Percentiles rank a stretch among this genome's conserved stretches.
These are phyloP conservation scores for Metarhizium sp. DNA, from an alignment of 2,329 filamentous ascomycete genomes.

Conservation along the genomic window DNA sequence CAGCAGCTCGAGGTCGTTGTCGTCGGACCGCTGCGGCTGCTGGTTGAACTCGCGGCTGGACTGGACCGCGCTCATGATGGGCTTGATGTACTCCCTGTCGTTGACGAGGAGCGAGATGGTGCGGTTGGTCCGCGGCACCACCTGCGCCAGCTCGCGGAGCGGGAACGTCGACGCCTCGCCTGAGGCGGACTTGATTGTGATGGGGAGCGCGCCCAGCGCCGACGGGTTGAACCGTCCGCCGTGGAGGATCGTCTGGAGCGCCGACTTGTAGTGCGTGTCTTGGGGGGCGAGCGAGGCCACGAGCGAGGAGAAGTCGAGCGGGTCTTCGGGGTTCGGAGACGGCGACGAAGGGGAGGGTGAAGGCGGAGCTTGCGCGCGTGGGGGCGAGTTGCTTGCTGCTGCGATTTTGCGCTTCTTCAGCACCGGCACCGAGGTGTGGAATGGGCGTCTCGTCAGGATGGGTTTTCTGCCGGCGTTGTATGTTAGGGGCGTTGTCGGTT, in stretches of 20 bases:
- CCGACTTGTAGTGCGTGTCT: conserved; percentile 33
- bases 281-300: conserved; percentile 30
- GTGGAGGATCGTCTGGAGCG: conserved; percentile 28
- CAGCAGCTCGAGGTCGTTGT: conserved; percentile 50
- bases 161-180: conserved; percentile 27
- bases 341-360: conserved; percentile 7
- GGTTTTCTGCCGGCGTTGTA: neutral
- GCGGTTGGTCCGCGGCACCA: conserved; percentile 37
- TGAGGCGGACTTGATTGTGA: conserved; percentile 24
- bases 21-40: conserved; percentile 47
- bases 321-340: conserved; percentile 29
- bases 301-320: conserved; percentile 40
- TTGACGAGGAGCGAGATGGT: conserved; percentile 32
- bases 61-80: conserved; percentile 47
- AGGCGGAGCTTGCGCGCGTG: conserved; percentile 6
- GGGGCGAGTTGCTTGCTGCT: conserved; percentile 19
- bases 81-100: conserved; percentile 37
- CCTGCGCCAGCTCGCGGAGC: conserved; percentile 45
- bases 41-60: conserved; percentile 46
- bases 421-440: conserved; percentile 19
- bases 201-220: conserved; percentile 34
- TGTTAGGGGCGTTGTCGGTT: neutral
- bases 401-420: conserved; percentile 31
- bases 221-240: conserved; percentile 45
- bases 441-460: conserved; percentile 13